Evolutionary conservation across 2,329 filamentous ascomycete genomes (phyloP), one percentile per base, ranked within the genome.

Genomic region (Penicillium nordicum): DNA sequence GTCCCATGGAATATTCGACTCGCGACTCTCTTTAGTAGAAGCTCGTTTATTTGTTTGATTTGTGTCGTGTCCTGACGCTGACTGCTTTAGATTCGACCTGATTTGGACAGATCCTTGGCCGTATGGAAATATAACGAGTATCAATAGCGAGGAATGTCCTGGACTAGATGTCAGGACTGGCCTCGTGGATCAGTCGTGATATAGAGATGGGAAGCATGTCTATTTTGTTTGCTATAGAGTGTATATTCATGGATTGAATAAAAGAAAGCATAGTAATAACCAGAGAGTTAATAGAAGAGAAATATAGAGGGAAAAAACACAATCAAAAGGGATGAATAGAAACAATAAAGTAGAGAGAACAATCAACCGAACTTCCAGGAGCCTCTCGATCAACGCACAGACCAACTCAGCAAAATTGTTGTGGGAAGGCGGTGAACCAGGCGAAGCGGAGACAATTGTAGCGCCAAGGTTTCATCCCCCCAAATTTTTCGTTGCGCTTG

Each of bases 381-480:
- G 16, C 41, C 16, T 32, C 16, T 44, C 30, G 27, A 44, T 46
- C 25, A 30, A 38, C 21, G 48, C 53, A 55, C 53, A 8, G 53
- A 37, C 48, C 53, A 46, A 41, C 14, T 11, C 4, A 55, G 48
- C 49, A 55, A 55, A 55, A 55, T 50, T 45, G 29, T 18, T 44
- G 12, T 16, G 40, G 14, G 49, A 44, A 40, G 63, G 67, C 66
- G 66, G 67, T 69, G 63, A 69, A 63, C 54, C 49, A 68, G 60
- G 61, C 63, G 61, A 55, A 68, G 69, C 68, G 69, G 69, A 70
- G 69, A 67, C 64, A 62, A 52, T 59, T 57, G 37, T 60, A 59
- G 61, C 63, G 71, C 71, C 71, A 72, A 74, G 72, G 72, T 72
- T 74, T 71, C 67, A 62, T 67, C 65, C 69, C 64, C 69, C 68